phyloP scores from a whole-genome alignment of 2,329 filamentous ascomycete species.

The Tolypocladium endophyticum region DNA sequence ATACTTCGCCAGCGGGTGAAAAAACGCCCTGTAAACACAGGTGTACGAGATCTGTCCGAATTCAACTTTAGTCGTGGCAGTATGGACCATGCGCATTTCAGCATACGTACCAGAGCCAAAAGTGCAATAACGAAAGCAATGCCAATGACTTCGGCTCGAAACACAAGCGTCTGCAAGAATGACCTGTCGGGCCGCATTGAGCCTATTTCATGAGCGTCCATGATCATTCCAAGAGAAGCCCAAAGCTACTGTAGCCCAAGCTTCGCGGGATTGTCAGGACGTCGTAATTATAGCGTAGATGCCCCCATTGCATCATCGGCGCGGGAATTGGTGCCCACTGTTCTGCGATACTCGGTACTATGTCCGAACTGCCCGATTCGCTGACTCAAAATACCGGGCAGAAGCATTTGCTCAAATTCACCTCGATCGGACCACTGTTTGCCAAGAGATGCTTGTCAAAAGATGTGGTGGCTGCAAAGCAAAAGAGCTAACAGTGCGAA shows the following conservation, averaged over 20 bases:
- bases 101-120: neutral
- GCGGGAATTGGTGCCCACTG: neutral
- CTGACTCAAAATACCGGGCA: neutral
- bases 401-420: neutral
- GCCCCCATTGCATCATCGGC: neutral
- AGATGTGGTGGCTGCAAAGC: neutral
- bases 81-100: neutral
- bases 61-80: neutral
- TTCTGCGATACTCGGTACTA: neutral
- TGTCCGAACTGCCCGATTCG: neutral
- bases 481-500: too few relatives aligned
- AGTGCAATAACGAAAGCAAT: neutral
- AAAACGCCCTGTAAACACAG: conserved; percentile 4
- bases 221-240: neutral
- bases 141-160: neutral
- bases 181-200: neutral
- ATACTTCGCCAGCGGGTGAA: conserved; percentile 22
- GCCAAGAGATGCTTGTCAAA: neutral
- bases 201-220: neutral
- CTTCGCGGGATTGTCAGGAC: too few relatives aligned
- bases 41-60: neutral
- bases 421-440: neutral
- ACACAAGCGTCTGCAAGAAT: neutral
- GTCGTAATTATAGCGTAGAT: neutral
- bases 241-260: neutral